Evolutionary conservation across 202 grass and related monocot genomes (phyloP).

Genomic region (Panicum virgatum): DNA sequence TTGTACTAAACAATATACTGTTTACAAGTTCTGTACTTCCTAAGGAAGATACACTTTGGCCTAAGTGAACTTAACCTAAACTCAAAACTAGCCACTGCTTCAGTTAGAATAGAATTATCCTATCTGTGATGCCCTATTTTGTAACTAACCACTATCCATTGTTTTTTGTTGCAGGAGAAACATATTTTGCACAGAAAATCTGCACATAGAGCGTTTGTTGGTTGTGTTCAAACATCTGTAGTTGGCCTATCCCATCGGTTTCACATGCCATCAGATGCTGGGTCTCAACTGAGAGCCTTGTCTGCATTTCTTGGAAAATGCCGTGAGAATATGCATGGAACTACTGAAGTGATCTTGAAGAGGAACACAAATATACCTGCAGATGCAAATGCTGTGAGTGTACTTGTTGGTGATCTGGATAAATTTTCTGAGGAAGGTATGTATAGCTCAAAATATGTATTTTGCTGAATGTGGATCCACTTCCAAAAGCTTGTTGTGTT

Average conservation of each 20-base stretch:
- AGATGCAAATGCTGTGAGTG: constrained; percentile 90
- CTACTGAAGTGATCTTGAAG: constrained; percentile 79
- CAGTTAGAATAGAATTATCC: not conserved
- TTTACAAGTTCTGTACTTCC: not conserved
- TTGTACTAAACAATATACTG: constrained; percentile 7
- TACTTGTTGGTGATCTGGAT: constrained; percentile 68
- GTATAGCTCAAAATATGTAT: constrained; percentile 14
- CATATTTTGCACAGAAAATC: constrained; percentile 52
- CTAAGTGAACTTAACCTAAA: constrained; percentile 9
- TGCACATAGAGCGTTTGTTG: constrained; percentile 44
- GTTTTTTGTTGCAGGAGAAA: constrained; percentile 50
- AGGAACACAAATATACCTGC: constrained; percentile 75
- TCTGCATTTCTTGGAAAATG: no score
- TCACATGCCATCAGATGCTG: constrained; percentile 57
- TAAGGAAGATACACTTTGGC: constrained; percentile 7
- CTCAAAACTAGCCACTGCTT: not conserved
- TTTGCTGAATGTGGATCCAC: not conserved
- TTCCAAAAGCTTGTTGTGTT: not conserved
- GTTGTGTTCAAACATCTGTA: constrained; percentile 79
- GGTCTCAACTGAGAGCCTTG: constrained; percentile 69
- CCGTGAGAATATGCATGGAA: constrained; percentile 68
- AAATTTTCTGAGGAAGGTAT: constrained; percentile 71
- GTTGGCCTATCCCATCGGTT: constrained; percentile 89
- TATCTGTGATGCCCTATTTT: not conserved
- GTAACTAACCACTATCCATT: constrained; percentile 3